These are phyloP conservation scores for Collybia sp. DNA, from an alignment of 768 basidiomycete species.

Conservation along the genomic window DNA sequence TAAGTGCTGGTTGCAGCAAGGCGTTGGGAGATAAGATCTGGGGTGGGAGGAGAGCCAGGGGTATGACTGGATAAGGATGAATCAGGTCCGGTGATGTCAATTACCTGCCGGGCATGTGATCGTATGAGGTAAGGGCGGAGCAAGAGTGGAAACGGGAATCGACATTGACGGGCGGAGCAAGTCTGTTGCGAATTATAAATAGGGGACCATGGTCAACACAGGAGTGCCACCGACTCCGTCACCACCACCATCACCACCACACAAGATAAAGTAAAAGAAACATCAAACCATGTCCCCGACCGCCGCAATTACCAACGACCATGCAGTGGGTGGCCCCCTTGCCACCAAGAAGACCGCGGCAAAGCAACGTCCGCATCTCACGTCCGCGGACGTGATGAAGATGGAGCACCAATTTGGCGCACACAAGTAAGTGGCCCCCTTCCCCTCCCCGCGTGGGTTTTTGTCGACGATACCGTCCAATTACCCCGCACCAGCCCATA, in stretches of 20 bases:
- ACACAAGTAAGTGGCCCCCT: conserved; percentile 71
- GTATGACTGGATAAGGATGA: too few species aligned
- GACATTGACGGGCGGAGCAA: too few species aligned
- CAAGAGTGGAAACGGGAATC: too few species aligned
- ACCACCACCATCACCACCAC: conserved; percentile 10
- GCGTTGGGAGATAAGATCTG: too few species aligned
- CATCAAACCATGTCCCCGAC: conserved; percentile 18
- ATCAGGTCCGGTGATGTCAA: too few species aligned
- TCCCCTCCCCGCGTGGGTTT: conserved; percentile 10
- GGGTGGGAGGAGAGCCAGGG: too few species aligned
- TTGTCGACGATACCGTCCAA: conserved; percentile 23
- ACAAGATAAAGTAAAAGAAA: conserved; percentile 1
- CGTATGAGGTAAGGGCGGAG: too few species aligned
- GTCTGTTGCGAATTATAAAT: too few species aligned
- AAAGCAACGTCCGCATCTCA: conserved; percentile 24
- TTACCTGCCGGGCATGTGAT: too few species aligned
- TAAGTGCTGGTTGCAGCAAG: too few species aligned
- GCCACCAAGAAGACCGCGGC: neutral
- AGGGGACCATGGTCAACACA: conserved; percentile 9
- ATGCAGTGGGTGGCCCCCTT: conserved; percentile 11
- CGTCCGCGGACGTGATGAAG: conserved; percentile 68
- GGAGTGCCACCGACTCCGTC: neutral
- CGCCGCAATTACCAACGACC: conserved; percentile 10
- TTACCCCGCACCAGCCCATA: conserved; percentile 17
- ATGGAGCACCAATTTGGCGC: conserved; percentile 82